Percentiles rank a stretch among this genome's conserved stretches.
Conservation (phyloP, 1,139 yeast species). For the Protomyces lactucae-debilis region DNA sequence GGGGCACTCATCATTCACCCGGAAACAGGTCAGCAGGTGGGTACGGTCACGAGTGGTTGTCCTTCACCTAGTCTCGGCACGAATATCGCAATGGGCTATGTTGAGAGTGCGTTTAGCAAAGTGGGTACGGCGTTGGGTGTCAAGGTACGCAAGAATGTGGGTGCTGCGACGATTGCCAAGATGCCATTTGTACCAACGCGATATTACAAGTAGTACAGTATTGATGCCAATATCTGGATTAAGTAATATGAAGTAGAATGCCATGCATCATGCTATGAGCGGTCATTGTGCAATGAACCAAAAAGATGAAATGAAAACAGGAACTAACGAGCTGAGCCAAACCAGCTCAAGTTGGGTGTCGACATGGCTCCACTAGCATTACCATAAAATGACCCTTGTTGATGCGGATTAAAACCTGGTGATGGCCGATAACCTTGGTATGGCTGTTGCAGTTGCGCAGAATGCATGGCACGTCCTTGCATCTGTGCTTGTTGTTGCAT, state of each 20-base stretch:
- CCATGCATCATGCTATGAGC: background rate
- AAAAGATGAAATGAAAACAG: background rate
- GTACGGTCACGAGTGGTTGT: slow-evolving; percentile 81
- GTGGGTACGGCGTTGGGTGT: slow-evolving; percentile 69
- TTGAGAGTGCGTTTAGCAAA: slow-evolving; percentile 67
- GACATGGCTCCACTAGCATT: slow-evolving; percentile 19
- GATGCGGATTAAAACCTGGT: background rate
- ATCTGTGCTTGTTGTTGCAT: background rate
- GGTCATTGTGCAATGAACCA: background rate
- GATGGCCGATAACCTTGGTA: background rate
- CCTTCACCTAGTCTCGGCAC: slow-evolving; percentile 75
- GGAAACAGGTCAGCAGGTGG: slow-evolving; percentile 49
- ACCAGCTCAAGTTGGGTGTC: slow-evolving; percentile 22
- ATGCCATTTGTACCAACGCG: slow-evolving; percentile 78
- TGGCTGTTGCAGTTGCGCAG: background rate
- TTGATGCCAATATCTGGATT: too few species aligned
- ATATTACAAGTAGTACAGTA: slow-evolving; percentile 50
- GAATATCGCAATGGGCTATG: slow-evolving; percentile 88
- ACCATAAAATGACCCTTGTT: background rate
- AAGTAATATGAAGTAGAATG: background rate
- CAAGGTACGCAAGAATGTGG: slow-evolving; percentile 75
- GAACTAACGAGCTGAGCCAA: background rate
- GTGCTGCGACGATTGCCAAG: slow-evolving; percentile 68
- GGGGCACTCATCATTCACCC: slow-evolving; percentile 55
- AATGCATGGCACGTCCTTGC: background rate